phyloP scores from a whole-genome alignment of 1,284 basidiomycete genomes.

The Uromyces viciae-fabae region DNA sequence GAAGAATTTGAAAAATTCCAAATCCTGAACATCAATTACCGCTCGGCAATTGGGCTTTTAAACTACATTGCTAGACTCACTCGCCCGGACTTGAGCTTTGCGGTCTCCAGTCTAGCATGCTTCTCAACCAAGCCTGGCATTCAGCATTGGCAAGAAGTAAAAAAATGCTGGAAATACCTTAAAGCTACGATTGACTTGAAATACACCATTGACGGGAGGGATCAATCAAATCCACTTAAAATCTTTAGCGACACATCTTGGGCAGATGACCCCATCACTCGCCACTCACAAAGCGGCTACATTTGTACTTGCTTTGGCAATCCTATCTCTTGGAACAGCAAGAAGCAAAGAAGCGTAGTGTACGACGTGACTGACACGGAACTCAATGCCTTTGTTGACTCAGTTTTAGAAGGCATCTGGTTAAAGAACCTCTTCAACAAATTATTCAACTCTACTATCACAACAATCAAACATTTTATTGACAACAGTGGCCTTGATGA shows the following conservation, averaged over 20 bases:
- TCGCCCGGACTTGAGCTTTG: background rate
- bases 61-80: constrained; percentile 2
- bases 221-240: too few species aligned
- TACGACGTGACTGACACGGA: constrained; percentile 7
- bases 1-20: constrained; percentile 2
- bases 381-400: background rate
- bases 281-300: constrained; percentile 4
- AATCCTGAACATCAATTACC: background rate
- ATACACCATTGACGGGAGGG: too few species aligned
- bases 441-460: too few species aligned
- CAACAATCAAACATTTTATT: too few species aligned
- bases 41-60: background rate
- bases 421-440: background rate
- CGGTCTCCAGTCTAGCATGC: background rate
- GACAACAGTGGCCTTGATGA: too few species aligned
- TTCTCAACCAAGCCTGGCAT: background rate
- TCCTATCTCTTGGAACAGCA: background rate
- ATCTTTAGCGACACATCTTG: constrained; percentile 19
- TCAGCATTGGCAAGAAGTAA: background rate
- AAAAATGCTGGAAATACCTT: background rate
- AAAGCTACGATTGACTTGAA: background rate
- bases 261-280: background rate
- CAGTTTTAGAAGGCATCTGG: background rate
- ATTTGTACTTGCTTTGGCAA: background rate
- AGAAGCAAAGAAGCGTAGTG: background rate